Evolutionary conservation across 108 stramenopile species (phyloP).

Genomic region (Conticribra guillardii): DNA sequence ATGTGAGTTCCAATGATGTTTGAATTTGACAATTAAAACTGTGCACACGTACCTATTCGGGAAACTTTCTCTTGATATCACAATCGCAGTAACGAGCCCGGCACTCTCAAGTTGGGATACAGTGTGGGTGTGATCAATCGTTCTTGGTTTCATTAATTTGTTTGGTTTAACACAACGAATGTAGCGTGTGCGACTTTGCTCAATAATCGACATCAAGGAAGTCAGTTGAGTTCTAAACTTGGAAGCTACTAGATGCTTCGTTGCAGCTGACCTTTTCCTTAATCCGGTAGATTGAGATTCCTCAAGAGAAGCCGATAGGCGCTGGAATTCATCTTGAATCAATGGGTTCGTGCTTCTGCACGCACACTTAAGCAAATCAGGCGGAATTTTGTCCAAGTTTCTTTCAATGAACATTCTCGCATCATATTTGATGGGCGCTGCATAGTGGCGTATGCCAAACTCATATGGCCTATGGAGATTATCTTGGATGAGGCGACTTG

Average conservation of each 20-base stretch:
- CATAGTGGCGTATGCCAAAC: constrained; percentile 90
- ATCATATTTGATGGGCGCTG: constrained; percentile 84
- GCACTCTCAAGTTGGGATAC: constrained; percentile 91
- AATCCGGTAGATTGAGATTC: constrained; percentile 46
- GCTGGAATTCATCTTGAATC: constrained; percentile 60
- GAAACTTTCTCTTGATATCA: constrained; percentile 89
- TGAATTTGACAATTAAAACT: too few species aligned
- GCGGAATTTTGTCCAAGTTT: constrained; percentile 84
- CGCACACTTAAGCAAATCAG: constrained; percentile 58
- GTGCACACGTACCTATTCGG: too few species aligned
- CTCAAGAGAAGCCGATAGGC: constrained; percentile 11
- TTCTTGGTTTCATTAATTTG: constrained; percentile 58
- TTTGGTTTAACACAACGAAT: constrained; percentile 94
- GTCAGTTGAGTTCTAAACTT: constrained; percentile 75
- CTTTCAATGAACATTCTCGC: constrained; percentile 77
- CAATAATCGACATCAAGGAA: constrained; percentile 65
- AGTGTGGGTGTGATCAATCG: constrained; percentile 73
- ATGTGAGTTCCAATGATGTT: too few species aligned
- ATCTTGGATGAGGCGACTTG: constrained; percentile 60
- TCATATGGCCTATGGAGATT: constrained; percentile 62
- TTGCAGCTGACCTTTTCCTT: constrained; percentile 55
- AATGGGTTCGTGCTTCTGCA: constrained; percentile 64
- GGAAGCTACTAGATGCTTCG: constrained; percentile 61
- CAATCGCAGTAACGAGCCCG: constrained; percentile 92
- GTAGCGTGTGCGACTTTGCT: constrained; percentile 79